phyloP scores from a whole-genome alignment of 2,329 filamentous ascomycete genomes.

The Tolypocladium tropicale region DNA sequence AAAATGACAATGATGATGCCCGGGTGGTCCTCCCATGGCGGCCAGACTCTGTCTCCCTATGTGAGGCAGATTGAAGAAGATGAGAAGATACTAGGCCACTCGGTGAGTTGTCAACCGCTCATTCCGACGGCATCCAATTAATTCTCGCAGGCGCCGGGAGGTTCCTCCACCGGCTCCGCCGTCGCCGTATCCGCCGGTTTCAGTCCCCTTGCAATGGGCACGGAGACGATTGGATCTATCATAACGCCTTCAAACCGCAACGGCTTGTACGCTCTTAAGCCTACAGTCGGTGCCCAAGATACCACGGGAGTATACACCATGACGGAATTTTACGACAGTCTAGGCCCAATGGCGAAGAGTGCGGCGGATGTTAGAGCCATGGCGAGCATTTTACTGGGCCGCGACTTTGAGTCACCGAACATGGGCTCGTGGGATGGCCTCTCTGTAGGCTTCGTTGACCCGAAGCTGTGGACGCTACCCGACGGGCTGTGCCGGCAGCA shows the following conservation, averaged over 20 bases:
- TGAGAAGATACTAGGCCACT: conserved; percentile 3
- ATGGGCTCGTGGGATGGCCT: background rate
- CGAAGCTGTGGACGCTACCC: background rate
- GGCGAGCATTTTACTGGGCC: background rate
- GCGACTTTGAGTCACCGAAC: background rate
- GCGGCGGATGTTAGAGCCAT: background rate
- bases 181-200: conserved; percentile 20
- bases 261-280: conserved; percentile 17
- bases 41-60: conserved; percentile 19
- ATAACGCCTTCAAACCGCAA: conserved; percentile 10
- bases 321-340: conserved; percentile 13
- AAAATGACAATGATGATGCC: conserved; percentile 8
- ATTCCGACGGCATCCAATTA: background rate
- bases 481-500: background rate
- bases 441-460: background rate
- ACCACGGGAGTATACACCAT: conserved; percentile 10
- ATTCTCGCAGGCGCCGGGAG: conserved; percentile 15
- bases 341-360: conserved; percentile 12
- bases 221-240: conserved; percentile 21
- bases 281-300: conserved; percentile 7
- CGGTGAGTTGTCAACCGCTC: conserved; percentile 5
- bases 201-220: conserved; percentile 18
- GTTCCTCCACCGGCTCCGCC: conserved; percentile 22
- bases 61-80: conserved; percentile 10
- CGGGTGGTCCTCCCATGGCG: conserved; percentile 8